Conservation (phyloP, 2,329 filamentous ascomycete genomes). For the Claviceps pazoutovae region DNA sequence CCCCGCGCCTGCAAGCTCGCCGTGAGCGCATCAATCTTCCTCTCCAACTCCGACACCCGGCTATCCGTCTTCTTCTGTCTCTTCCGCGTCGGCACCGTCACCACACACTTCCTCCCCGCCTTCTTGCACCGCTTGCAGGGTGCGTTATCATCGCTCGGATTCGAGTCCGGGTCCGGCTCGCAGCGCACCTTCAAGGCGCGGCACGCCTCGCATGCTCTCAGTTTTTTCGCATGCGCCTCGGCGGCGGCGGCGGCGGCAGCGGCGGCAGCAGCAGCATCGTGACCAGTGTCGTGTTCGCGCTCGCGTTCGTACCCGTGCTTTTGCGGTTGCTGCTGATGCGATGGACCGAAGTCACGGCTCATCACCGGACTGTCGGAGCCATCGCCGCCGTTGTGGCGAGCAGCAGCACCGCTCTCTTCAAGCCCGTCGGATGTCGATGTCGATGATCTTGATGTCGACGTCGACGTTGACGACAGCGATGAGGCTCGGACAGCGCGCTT, state of each 20-base stretch:
- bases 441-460: no score
- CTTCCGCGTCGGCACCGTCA: slow-evolving; percentile 62
- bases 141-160: slow-evolving; percentile 45
- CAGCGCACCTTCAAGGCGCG: slow-evolving; percentile 71
- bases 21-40: slow-evolving; percentile 80
- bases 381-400: slow-evolving; percentile 10
- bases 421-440: no score
- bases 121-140: slow-evolving; percentile 67
- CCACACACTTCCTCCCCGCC: slow-evolving; percentile 61
- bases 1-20: slow-evolving; percentile 54
- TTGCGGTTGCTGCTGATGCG: slow-evolving; percentile 5
- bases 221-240: slow-evolving; percentile 43
- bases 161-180: slow-evolving; percentile 65
- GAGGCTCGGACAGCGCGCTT: slow-evolving; percentile 11
- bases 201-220: slow-evolving; percentile 62
- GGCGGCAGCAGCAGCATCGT: slow-evolving; percentile 12
- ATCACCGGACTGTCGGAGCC: slow-evolving; percentile 6
- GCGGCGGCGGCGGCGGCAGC: slow-evolving; percentile 13
- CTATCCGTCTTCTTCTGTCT: slow-evolving; percentile 86
- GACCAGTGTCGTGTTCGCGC: neutral
- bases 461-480: neutral
- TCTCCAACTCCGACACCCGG: slow-evolving; percentile 78
- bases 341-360: neutral
- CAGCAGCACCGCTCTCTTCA: neutral
- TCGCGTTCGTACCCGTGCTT: slow-evolving; percentile 8